phyloP scores from a whole-genome alignment of 169 alveolate species.

The Eimeria sp. region DNA sequence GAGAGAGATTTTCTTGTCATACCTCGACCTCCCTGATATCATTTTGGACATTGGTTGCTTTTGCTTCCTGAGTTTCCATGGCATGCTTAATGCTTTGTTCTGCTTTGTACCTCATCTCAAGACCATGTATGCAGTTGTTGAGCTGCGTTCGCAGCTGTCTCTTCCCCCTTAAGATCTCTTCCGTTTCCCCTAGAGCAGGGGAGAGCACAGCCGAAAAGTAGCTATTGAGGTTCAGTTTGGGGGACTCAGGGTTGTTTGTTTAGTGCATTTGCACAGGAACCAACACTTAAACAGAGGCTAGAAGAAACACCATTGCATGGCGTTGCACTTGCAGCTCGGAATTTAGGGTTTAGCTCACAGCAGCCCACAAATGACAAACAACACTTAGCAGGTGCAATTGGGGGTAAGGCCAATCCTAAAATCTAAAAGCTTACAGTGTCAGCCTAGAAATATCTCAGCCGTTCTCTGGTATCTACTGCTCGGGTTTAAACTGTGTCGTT shows the following conservation, averaged over 20 bases:
- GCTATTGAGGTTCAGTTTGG: background rate
- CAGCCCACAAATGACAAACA: background rate
- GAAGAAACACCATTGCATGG: background rate
- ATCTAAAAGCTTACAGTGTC: too few relatives aligned
- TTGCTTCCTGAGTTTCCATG: background rate
- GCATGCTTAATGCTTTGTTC: constrained; percentile 27
- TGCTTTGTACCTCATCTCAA: constrained; percentile 16
- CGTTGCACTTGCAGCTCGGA: background rate
- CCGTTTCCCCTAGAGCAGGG: constrained; percentile 88
- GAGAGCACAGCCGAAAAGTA: background rate
- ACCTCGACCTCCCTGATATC: constrained; percentile 43
- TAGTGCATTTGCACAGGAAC: background rate
- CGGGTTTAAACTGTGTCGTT: too few relatives aligned
- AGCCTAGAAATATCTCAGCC: too few relatives aligned
- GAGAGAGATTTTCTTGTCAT: background rate
- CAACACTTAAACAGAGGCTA: background rate
- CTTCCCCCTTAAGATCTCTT: constrained; percentile 84
- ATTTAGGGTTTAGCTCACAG: background rate
- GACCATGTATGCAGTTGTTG: constrained; percentile 31
- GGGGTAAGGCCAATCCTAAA: background rate
- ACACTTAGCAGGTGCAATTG: background rate
- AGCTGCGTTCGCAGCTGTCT: constrained; percentile 32
- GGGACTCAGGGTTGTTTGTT: background rate
- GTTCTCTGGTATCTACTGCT: too few relatives aligned
- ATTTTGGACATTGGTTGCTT: background rate